Evolutionary conservation across 2,329 filamentous ascomycete genomes (phyloP), one percentile per base, ranked within the genome.

Genomic region (Trichocomaceae sp.): DNA sequence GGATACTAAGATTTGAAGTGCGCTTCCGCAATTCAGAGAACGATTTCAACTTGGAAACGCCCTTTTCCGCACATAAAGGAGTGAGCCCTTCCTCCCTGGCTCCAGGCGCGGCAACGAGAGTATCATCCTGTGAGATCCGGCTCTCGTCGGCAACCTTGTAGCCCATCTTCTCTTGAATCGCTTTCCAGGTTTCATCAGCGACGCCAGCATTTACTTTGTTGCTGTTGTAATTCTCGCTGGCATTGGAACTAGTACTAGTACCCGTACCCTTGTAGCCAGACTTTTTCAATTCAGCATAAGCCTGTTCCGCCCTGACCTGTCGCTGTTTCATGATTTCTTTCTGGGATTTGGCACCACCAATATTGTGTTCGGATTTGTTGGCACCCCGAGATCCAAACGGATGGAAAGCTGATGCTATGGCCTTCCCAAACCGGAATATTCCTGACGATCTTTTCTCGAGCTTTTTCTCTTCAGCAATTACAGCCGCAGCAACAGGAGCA

Each of bases 341-440:
- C 42, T 74, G 68, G 35, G 70, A 65, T 52, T 68, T 71, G 10
- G 41, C 47, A 29, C 5, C 22, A n/a, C 47, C 73, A 17, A 8
- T 70, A 48, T 78, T 74, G 13, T 75, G 72, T 71, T 48, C 39
- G 2, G 52, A n/a, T 15, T 37, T 50, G 41, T 13, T 69, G 60
- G 74, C 77, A n/a, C 22, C n/a, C 75, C 76, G 78, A 12, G 75
- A 65, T 12, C 75, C 76, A 50, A 77, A 72, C 2, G 80, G 78
- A 58, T 80, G 80, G 64, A 83, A 81, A 19, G 75, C 75, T 12
- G 76, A 73, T 6, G 77, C 77, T 55, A 82, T 71, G 2, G 75
- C 76, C 61, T 77, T 80, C 35, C 80, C 79, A 60, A 83, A 82
- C 5, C 76, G 73, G 60, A 80, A 80, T 33, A 83, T 75, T 10